These are phyloP conservation scores for Fulvia fulva DNA, from an alignment of 2,329 filamentous ascomycete genomes.

Conservation along the genomic window DNA sequence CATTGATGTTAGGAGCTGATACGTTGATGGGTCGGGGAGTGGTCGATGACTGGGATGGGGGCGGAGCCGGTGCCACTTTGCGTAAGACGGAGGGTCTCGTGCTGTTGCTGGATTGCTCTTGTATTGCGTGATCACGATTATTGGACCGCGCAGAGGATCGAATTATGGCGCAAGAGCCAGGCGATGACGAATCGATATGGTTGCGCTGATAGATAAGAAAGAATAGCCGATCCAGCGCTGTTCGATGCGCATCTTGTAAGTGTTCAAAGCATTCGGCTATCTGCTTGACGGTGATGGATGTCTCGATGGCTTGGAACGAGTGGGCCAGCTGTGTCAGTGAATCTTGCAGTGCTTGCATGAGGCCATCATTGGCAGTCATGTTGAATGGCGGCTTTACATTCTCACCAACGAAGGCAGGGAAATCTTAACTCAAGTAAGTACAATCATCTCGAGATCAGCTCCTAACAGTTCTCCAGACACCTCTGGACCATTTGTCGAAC, in stretches of 20 bases:
- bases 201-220: background rate
- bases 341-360: slow-evolving; percentile 4
- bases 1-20: background rate
- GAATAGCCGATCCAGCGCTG: slow-evolving; percentile 2
- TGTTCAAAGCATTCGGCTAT: slow-evolving; percentile 3
- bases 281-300: background rate
- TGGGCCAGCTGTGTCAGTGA: slow-evolving; percentile 3
- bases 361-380: background rate
- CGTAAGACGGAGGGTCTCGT: no score
- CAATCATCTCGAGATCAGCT: background rate
- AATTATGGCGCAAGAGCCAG: background rate
- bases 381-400: background rate
- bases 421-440: background rate
- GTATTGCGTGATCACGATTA: background rate
- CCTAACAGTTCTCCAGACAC: background rate
- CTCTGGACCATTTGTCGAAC: background rate
- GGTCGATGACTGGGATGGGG: background rate
- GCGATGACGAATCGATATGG: background rate
- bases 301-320: slow-evolving; percentile 3
- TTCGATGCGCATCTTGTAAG: background rate
- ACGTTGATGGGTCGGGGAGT: background rate
- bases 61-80: no score
- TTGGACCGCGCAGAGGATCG: background rate
- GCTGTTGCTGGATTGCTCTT: background rate
- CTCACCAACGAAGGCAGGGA: background rate